phyloP scores from a whole-genome alignment of 1,284 basidiomycete genomes.

The Macrocystidia cucumis region DNA sequence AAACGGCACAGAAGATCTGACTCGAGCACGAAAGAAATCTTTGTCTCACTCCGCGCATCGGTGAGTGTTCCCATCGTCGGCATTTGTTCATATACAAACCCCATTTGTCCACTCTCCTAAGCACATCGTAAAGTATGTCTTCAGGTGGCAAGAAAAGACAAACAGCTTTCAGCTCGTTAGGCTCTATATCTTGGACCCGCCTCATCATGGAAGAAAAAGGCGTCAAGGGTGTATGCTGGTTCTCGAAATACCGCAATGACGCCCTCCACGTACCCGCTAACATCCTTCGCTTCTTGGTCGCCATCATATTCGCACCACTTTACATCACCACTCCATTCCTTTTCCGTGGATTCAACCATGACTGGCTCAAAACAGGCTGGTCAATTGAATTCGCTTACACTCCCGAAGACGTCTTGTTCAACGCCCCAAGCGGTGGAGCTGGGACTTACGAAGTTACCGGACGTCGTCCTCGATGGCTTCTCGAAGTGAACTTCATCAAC shows the following conservation, averaged over 20 bases:
- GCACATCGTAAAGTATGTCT: too few relatives aligned
- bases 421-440: background rate
- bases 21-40: too few relatives aligned
- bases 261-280: constrained; percentile 5
- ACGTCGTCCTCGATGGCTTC: background rate
- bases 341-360: background rate
- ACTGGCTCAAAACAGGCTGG: background rate
- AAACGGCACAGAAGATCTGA: too few relatives aligned
- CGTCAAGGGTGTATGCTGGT: constrained; percentile 6
- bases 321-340: background rate
- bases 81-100: too few relatives aligned
- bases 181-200: too few relatives aligned
- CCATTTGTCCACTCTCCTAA: too few relatives aligned
- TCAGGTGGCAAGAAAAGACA: too few relatives aligned
- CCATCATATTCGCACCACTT: too few relatives aligned
- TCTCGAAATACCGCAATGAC: constrained; percentile 3
- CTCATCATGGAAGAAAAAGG: constrained; percentile 5
- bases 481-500: too few relatives aligned
- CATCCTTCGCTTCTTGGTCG: background rate
- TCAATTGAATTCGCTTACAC: background rate
- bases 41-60: too few relatives aligned
- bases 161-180: too few relatives aligned
- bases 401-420: background rate
- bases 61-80: too few relatives aligned
- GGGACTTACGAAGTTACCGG: background rate